phyloP scores from a whole-genome alignment of 1,139 yeast genomes.

The Pichia sp. region DNA sequence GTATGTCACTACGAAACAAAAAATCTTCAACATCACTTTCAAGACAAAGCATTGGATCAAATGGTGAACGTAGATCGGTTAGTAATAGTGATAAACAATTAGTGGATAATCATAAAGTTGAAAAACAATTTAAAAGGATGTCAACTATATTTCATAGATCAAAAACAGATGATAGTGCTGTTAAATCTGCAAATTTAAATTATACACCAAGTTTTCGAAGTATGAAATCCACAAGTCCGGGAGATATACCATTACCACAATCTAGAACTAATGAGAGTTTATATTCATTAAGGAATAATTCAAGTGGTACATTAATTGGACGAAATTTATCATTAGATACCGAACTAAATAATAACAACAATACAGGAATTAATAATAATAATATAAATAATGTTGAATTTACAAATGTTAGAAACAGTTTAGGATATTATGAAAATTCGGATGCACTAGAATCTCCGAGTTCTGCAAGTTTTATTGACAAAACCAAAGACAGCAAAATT shows the following conservation, averaged over 20 bases:
- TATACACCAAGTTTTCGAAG: not conserved
- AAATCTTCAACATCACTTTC: slow-evolving; percentile 10
- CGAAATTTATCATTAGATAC: slow-evolving; percentile 1
- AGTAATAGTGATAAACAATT: not conserved
- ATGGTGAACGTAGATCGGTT: not conserved
- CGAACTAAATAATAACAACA: not conserved
- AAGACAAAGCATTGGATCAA: slow-evolving; percentile 4
- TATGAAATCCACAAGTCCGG: not conserved
- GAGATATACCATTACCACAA: slow-evolving; percentile 8
- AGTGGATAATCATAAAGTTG: slow-evolving; percentile 2
- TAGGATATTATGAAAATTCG: slow-evolving; percentile 14
- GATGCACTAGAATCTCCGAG: slow-evolving; percentile 8
- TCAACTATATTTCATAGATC: slow-evolving; percentile 9
- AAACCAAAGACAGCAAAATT: slow-evolving; percentile 20
- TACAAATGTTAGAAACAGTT: slow-evolving; percentile 23
- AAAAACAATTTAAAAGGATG: slow-evolving; percentile 10
- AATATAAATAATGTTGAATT: slow-evolving; percentile 27
- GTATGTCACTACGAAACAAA: slow-evolving; percentile 9
- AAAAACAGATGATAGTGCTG: slow-evolving; percentile 6
- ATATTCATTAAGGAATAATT: slow-evolving; percentile 12
- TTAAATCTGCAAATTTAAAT: not conserved
- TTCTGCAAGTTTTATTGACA: slow-evolving; percentile 7
- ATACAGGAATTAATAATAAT: not conserved
- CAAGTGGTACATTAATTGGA: slow-evolving; percentile 13
- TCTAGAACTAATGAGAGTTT: slow-evolving; percentile 1